Evolutionary conservation across 2,329 filamentous ascomycete species (phyloP).

Genomic region (Dryadomyces sulphureus): DNA sequence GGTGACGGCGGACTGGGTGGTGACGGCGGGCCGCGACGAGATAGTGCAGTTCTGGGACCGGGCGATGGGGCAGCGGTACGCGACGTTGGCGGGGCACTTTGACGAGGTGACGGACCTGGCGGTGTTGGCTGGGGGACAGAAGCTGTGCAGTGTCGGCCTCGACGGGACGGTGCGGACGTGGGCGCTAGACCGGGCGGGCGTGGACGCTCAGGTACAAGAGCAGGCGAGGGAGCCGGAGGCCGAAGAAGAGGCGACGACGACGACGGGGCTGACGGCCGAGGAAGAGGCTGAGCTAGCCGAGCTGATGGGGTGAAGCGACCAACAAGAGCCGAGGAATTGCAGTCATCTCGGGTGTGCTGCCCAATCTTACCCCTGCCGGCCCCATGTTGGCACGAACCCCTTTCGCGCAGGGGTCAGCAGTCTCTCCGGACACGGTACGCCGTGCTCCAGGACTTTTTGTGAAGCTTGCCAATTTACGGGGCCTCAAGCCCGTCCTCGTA

Average conservation of each 20-base stretch:
- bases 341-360: too few relatives aligned
- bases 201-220: conserved; percentile 35
- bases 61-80: conserved; percentile 55
- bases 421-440: too few relatives aligned
- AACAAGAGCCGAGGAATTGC: too few relatives aligned
- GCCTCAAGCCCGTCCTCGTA: too few relatives aligned
- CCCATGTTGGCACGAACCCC: too few relatives aligned
- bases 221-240: conserved; percentile 42
- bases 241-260: conserved; percentile 42
- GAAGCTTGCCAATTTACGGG: too few relatives aligned
- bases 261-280: conserved; percentile 55
- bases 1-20: conserved; percentile 59
- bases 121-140: conserved; percentile 37
- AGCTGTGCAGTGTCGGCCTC: conserved; percentile 69
- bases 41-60: conserved; percentile 82
- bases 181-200: conserved; percentile 49
- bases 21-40: conserved; percentile 85
- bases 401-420: too few relatives aligned
- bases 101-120: conserved; percentile 81
- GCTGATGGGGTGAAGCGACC: conserved; percentile 70
- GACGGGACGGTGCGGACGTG: conserved; percentile 80
- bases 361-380: too few relatives aligned
- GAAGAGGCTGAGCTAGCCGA: conserved; percentile 86
- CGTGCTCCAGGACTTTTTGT: too few relatives aligned
- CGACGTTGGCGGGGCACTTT: conserved; percentile 69